Conservation (phyloP, 2,329 filamentous ascomycete genomes). For the Hypoxylon sp. region DNA sequence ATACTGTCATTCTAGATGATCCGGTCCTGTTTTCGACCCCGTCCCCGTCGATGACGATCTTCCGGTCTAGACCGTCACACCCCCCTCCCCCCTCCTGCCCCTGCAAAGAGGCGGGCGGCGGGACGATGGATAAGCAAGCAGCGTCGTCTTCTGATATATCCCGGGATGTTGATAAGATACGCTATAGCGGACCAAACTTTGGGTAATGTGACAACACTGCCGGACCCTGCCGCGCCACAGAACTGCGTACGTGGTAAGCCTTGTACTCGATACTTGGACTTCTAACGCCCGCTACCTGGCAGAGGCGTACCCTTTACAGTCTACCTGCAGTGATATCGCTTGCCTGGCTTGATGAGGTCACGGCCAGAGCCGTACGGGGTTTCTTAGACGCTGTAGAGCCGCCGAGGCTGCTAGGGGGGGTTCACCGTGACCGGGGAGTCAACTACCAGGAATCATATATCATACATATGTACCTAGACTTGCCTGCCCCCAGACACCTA, state of each 20-base stretch:
- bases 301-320: constrained; percentile 2
- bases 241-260: background rate
- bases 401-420: constrained; percentile 2
- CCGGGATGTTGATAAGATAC: constrained; percentile 10
- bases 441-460: constrained; percentile 16
- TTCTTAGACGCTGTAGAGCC: constrained; percentile 15
- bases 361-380: constrained; percentile 6
- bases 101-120: too few relatives aligned
- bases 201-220: constrained; percentile 1
- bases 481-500: too few relatives aligned
- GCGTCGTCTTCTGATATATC: constrained; percentile 1
- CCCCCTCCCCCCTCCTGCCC: background rate
- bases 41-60: constrained; percentile 8
- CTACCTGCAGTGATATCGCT: background rate
- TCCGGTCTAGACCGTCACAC: constrained; percentile 21
- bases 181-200: constrained; percentile 1
- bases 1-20: background rate
- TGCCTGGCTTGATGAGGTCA: background rate
- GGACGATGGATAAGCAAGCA: background rate
- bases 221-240: constrained; percentile 1
- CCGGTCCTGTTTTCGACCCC: background rate
- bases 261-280: background rate
- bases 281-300: background rate
- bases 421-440: background rate
- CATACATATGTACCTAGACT: too few relatives aligned